These are phyloP conservation scores for Acacia pycnantha DNA, from an alignment of 331 rosid species.

Conservation along the genomic window DNA sequence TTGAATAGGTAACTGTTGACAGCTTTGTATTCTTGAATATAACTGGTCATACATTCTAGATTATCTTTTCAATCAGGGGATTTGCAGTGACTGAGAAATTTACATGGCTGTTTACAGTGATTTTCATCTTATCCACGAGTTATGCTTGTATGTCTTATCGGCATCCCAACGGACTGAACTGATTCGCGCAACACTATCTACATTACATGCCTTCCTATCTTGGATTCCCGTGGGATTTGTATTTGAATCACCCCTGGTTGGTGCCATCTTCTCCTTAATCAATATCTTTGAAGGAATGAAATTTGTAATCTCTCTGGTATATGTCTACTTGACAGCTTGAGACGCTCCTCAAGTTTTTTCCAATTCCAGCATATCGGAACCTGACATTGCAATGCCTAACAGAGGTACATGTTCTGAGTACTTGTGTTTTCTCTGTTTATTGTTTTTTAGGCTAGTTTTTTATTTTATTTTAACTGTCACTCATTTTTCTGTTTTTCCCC, in stretches of 20 bases:
- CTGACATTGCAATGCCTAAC: slow-evolving; percentile 90
- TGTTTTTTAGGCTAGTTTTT: too few species aligned
- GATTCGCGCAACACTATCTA: slow-evolving; percentile 87
- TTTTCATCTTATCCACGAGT: slow-evolving; percentile 97
- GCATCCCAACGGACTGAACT: slow-evolving; percentile 95
- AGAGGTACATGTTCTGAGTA: slow-evolving; percentile 55
- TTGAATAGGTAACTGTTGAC: slow-evolving; percentile 68
- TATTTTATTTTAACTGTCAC: not conserved
- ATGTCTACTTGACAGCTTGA: slow-evolving; percentile 64
- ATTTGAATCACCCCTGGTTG: slow-evolving; percentile 93
- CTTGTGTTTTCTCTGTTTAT: not conserved
- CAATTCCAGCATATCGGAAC: slow-evolving; percentile 83
- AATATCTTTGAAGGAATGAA: slow-evolving; percentile 4
- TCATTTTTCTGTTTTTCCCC: slow-evolving; percentile 27
- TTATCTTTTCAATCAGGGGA: not conserved
- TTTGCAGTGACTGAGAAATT: slow-evolving; percentile 22
- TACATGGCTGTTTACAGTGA: slow-evolving; percentile 69
- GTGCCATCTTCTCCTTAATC: slow-evolving; percentile 32
- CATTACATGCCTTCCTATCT: slow-evolving; percentile 94
- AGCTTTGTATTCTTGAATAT: not conserved
- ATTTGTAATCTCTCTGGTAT: slow-evolving; percentile 14
- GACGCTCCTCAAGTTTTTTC: slow-evolving; percentile 92
- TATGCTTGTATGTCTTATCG: slow-evolving; percentile 92
- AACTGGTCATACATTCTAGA: slow-evolving; percentile 6
- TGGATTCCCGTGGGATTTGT: slow-evolving; percentile 99